Percentiles rank a stretch among this genome's conserved stretches.
Conservation (phyloP, 140 eudicot genomes). For the Senecio squalidus region DNA sequence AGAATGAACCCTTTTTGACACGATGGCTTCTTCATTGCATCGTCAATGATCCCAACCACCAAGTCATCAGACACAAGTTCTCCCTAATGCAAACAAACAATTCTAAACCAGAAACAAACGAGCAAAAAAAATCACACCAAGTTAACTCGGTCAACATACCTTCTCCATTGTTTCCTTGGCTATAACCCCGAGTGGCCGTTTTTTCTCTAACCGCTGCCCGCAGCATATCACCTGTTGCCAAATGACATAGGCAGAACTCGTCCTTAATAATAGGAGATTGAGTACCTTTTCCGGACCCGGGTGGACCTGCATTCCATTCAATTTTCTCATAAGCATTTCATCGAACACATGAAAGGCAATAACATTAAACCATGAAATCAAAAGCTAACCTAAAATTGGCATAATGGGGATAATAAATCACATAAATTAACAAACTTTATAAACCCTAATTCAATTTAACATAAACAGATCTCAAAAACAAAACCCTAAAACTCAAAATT, state of each 20-base stretch:
- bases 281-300: constrained; percentile 97
- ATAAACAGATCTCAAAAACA: constrained; percentile 12
- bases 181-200: constrained; percentile 85
- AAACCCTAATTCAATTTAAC: neutral
- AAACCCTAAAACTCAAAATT: neutral
- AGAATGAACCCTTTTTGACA: constrained; percentile 93
- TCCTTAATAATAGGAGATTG: constrained; percentile 94
- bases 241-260: constrained; percentile 88
- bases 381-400: too few species aligned
- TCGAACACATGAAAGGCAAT: neutral
- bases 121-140: constrained; percentile 6
- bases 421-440: neutral
- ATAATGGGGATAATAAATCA: neutral
- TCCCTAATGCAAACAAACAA: constrained; percentile 41
- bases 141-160: constrained; percentile 30
- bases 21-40: constrained; percentile 91
- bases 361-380: too few species aligned
- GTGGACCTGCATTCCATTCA: constrained; percentile 72
- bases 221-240: constrained; percentile 99
- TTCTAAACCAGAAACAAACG: constrained; percentile 10
- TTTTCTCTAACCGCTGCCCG: constrained; percentile 95
- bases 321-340: constrained; percentile 5
- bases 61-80: constrained; percentile 92
- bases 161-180: constrained; percentile 97
- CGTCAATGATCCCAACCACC: constrained; percentile 93